Percentiles rank a stretch among this genome's conserved stretches.
These are phyloP conservation scores for Amesomyces nigricolor DNA, from an alignment of 2,329 filamentous ascomycete genomes.

Conservation along the genomic window DNA sequence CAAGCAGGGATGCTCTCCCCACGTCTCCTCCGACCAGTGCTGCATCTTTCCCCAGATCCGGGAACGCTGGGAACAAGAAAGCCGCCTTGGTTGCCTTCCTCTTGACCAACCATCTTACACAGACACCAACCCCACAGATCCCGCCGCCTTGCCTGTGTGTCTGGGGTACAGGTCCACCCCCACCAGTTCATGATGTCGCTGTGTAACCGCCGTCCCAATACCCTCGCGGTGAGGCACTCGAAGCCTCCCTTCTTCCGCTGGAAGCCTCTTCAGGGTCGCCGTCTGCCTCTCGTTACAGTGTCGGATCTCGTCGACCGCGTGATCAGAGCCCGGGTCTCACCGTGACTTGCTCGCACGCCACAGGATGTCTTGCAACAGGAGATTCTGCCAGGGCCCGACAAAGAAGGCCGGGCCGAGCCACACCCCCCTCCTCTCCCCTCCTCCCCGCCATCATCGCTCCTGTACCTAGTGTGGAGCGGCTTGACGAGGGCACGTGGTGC, in stretches of 20 bases:
- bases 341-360: conserved; percentile 7
- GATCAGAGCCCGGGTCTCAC: conserved; percentile 17
- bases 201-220: conserved; percentile 21
- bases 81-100: background rate
- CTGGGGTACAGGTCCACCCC: conserved; percentile 16
- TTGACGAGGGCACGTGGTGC: conserved; percentile 15
- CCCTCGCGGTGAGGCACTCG: conserved; percentile 1
- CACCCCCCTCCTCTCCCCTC: conserved; percentile 2
- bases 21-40: conserved; percentile 3
- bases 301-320: conserved; percentile 20
- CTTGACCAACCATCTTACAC: conserved; percentile 3
- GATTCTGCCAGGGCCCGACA: conserved; percentile 23
- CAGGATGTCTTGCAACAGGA: conserved; percentile 8
- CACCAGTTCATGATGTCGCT: conserved; percentile 15
- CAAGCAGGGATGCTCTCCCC: conserved; percentile 2
- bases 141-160: conserved; percentile 11
- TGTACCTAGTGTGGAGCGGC: conserved; percentile 4
- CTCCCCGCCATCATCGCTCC: background rate
- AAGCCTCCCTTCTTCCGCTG: background rate
- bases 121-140: conserved; percentile 16
- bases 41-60: conserved; percentile 7
- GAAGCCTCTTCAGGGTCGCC: background rate
- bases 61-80: background rate
- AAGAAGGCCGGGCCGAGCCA: conserved; percentile 19
- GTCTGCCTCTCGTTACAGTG: background rate